Conservation (phyloP, 345 rosid genomes). For the Viola odorata region DNA sequence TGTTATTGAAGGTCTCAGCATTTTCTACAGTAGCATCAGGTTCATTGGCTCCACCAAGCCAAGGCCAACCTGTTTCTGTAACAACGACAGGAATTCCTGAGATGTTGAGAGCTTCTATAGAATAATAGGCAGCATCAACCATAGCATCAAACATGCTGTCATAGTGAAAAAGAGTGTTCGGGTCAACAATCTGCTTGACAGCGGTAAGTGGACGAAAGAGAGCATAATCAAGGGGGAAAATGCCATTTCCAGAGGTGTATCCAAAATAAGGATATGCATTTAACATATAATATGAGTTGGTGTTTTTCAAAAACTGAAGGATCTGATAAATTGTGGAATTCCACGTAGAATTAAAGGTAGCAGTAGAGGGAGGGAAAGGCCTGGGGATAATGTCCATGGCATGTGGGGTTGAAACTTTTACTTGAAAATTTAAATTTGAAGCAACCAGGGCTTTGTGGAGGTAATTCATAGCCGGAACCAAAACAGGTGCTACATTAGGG, state of each 20-base stretch:
- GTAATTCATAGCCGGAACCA: slow-evolving; percentile 75
- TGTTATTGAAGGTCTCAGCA: slow-evolving; percentile 66
- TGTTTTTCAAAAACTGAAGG: slow-evolving; percentile 89
- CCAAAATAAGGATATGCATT: slow-evolving; percentile 95
- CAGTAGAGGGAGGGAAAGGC: slow-evolving; percentile 92
- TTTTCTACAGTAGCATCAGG: slow-evolving; percentile 68
- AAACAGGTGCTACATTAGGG: slow-evolving; percentile 69
- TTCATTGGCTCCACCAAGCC: slow-evolving; percentile 68
- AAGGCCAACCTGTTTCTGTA: slow-evolving; percentile 98
- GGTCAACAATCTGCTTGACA: slow-evolving; percentile 94
- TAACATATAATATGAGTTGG: slow-evolving; percentile 75
- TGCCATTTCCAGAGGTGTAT: slow-evolving; percentile 75
- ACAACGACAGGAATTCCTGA: slow-evolving; percentile 71
- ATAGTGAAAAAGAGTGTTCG: slow-evolving; percentile 85
- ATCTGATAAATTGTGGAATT: slow-evolving; percentile 72
- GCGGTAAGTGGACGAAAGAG: slow-evolving; percentile 64
- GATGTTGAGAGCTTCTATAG: slow-evolving; percentile 62
- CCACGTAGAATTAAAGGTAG: slow-evolving; percentile 69
- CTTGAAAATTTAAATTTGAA: slow-evolving; percentile 60
- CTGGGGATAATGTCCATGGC: slow-evolving; percentile 76
- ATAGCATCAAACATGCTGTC: slow-evolving; percentile 96
- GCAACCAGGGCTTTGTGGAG: slow-evolving; percentile 89
- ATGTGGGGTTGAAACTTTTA: slow-evolving; percentile 83
- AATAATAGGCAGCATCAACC: slow-evolving; percentile 96
- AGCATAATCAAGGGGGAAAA: slow-evolving; percentile 87